phyloP scores from a whole-genome alignment of 2,329 filamentous ascomycete genomes.

The Colletotrichum sp. region DNA sequence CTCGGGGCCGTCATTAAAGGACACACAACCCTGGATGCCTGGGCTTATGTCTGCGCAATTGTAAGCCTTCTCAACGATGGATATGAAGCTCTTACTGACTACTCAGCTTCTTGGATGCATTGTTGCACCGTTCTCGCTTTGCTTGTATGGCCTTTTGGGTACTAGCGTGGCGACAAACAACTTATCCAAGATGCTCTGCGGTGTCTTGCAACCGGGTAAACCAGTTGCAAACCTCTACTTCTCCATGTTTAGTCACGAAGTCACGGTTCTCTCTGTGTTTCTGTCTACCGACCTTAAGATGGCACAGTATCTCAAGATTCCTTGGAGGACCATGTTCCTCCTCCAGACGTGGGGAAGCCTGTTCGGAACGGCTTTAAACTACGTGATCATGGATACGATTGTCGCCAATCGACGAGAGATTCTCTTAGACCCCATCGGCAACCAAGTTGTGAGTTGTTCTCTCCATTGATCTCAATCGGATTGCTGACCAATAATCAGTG shows the following conservation, averaged over 20 bases:
- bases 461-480: fast-evolving
- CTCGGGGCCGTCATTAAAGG: conserved; percentile 40
- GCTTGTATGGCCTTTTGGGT: conserved; percentile 13
- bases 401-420: conserved; percentile 46
- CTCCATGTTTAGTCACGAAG: conserved; percentile 38
- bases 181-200: conserved; percentile 51
- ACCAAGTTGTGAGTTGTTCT: conserved; percentile 7
- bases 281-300: conserved; percentile 66
- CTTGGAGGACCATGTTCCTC: conserved; percentile 70
- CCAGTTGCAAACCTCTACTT: conserved; percentile 51
- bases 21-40: conserved; percentile 13
- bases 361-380: conserved; percentile 49
- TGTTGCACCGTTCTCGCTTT: conserved; percentile 17
- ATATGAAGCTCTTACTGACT: not conserved
- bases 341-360: conserved; percentile 54
- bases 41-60: conserved; percentile 18
- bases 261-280: conserved; percentile 34
- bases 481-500: conserved; percentile 29
- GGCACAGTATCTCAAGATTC: conserved; percentile 76
- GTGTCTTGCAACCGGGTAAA: conserved; percentile 47
- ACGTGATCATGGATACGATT: conserved; percentile 50
- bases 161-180: conserved; percentile 30
- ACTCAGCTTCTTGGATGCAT: conserved; percentile 10
- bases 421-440: conserved; percentile 29
- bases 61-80: not conserved